phyloP scores from a whole-genome alignment of 2,329 filamentous ascomycete genomes.

The Cytospora mali region DNA sequence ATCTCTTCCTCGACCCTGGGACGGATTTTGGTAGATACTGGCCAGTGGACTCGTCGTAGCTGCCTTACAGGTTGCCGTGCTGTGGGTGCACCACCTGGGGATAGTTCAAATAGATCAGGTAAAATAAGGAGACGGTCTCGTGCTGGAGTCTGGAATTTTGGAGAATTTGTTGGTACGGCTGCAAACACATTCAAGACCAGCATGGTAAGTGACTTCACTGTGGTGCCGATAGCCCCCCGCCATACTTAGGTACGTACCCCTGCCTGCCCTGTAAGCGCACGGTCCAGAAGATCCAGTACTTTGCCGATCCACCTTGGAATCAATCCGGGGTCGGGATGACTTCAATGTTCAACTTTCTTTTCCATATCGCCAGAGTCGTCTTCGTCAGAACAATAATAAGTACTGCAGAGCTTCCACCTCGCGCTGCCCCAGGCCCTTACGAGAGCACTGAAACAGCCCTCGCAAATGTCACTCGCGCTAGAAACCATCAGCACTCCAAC shows the following conservation, averaged over 20 bases:
- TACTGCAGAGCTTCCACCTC: constrained; percentile 13
- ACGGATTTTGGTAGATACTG: neutral
- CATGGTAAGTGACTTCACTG: constrained; percentile 9
- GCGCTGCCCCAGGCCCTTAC: neutral
- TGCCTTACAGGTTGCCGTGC: neutral
- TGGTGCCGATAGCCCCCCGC: neutral
- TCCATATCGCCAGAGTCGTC: constrained; percentile 6
- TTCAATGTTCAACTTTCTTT: constrained; percentile 5
- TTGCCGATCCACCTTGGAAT: constrained; percentile 15
- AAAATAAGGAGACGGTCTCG: neutral
- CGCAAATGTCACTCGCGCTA: constrained; percentile 25
- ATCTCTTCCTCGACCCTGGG: neutral
- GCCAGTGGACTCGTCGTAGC: neutral
- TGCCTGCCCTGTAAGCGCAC: constrained; percentile 15
- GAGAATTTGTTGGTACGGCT: neutral
- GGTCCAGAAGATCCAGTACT: constrained; percentile 18
- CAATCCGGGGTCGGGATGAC: constrained; percentile 14
- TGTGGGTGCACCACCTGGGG: neutral
- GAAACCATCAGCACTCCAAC: constrained; percentile 16
- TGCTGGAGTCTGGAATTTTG: too few species aligned
- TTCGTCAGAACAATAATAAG: constrained; percentile 1
- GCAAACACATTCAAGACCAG: neutral
- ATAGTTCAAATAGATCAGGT: neutral
- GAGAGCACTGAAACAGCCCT: constrained; percentile 8
- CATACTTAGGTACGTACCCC: too few species aligned